These are phyloP conservation scores for Gardenia jasminoides DNA, from an alignment of 257 asterid species.

Conservation along the genomic window DNA sequence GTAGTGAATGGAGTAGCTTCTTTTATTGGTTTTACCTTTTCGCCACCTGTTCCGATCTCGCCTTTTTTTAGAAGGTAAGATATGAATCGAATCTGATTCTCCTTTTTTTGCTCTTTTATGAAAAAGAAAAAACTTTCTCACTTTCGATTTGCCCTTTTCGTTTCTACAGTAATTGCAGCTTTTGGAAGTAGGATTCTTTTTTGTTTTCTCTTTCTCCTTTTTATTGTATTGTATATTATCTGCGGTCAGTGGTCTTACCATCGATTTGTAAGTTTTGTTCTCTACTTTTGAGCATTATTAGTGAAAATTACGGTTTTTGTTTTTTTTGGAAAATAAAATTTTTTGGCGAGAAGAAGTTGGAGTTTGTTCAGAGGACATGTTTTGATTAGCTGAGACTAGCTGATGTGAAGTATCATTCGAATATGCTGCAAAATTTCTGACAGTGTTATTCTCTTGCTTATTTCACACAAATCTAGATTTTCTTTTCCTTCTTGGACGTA, in stretches of 20 bases:
- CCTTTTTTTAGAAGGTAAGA: slow-evolving; percentile 49
- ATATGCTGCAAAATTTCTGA: slow-evolving; percentile 25
- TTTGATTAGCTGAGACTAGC: slow-evolving; percentile 6
- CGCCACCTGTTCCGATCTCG: slow-evolving; percentile 51
- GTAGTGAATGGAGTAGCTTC: slow-evolving; percentile 12
- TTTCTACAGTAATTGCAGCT: slow-evolving; percentile 23
- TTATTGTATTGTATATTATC: neutral
- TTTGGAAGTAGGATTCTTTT: slow-evolving; percentile 3
- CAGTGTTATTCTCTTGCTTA: slow-evolving; percentile 20
- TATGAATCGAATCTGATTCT: slow-evolving; percentile 30
- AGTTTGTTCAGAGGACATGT: slow-evolving; percentile 9
- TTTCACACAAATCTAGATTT: slow-evolving; percentile 34
- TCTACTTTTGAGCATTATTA: neutral
- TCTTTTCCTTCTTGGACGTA: slow-evolving; percentile 17
- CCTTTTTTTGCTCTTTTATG: neutral
- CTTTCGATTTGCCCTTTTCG: slow-evolving; percentile 25
- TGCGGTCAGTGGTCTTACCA: neutral
- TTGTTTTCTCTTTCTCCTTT: neutral
- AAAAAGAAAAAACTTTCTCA: neutral
- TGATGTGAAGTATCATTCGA: slow-evolving; percentile 47
- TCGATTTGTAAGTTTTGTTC: slow-evolving; percentile 27
- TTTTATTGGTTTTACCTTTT: slow-evolving; percentile 22
- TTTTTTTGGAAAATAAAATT: neutral
- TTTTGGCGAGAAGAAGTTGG: slow-evolving; percentile 5
- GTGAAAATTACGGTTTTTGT: slow-evolving; percentile 11